These are phyloP conservation scores for Pythium folliculosum DNA, from an alignment of 352 stramenopile species.

Conservation along the genomic window DNA sequence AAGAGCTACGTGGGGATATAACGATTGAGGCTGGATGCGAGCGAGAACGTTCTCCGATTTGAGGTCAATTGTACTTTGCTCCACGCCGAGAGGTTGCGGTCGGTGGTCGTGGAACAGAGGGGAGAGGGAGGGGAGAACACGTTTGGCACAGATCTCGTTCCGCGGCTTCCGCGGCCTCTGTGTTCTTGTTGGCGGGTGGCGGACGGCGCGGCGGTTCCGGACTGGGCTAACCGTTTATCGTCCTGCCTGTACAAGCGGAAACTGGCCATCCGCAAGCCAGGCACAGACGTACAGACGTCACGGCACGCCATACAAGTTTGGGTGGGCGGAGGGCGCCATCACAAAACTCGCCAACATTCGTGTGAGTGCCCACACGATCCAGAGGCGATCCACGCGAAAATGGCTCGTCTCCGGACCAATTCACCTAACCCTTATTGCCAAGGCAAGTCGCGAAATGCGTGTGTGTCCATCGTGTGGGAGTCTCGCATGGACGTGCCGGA, in stretches of 20 bases:
- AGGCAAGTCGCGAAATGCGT: background rate
- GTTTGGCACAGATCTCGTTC: background rate
- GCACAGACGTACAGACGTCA: slow-evolving; percentile 5
- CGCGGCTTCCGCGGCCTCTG: background rate
- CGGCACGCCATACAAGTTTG: slow-evolving; percentile 5
- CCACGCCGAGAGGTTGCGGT: background rate
- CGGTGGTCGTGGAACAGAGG: slow-evolving; percentile 4
- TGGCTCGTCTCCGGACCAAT: slow-evolving; percentile 22
- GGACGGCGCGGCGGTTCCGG: slow-evolving; percentile 4
- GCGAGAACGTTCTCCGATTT: background rate
- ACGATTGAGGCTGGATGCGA: background rate
- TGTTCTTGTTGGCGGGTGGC: background rate
- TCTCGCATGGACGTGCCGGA: background rate
- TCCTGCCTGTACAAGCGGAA: background rate
- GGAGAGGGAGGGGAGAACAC: background rate
- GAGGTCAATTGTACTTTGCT: background rate
- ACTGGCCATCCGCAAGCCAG: slow-evolving; percentile 5
- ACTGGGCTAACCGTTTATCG: background rate
- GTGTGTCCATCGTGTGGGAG: too few relatives aligned
- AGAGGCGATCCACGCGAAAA: slow-evolving; percentile 13
- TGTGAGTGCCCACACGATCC: background rate
- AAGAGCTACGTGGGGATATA: background rate
- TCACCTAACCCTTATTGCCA: slow-evolving; percentile 18
- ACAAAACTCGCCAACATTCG: slow-evolving; percentile 13
- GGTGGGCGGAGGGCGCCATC: background rate